These are phyloP conservation scores for Suhomyces maxii DNA, from an alignment of 1,139 yeast species.

Conservation along the genomic window DNA sequence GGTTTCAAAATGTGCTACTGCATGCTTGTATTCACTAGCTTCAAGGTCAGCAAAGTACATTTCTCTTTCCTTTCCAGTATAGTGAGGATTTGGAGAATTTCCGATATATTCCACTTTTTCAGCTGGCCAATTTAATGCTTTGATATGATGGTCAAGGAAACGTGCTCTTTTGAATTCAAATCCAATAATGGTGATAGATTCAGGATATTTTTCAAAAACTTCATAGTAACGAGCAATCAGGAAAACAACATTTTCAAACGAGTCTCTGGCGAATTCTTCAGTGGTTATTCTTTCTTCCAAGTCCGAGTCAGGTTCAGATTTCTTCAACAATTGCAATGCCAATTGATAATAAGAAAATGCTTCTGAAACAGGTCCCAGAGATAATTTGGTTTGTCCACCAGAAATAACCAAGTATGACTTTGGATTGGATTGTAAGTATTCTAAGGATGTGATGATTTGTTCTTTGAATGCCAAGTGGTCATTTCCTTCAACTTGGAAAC, in stretches of 20 bases:
- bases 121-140: conserved; percentile 44
- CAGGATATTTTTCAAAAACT: conserved; percentile 49
- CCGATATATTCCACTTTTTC: conserved; percentile 52
- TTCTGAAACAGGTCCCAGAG: conserved; percentile 59
- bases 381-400: conserved; percentile 70
- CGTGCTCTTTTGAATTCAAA: conserved; percentile 70
- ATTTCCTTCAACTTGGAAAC: conserved; percentile 67
- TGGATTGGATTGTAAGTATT: conserved; percentile 29
- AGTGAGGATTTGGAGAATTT: conserved; percentile 56
- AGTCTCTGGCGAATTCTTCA: conserved; percentile 79
- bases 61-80: conserved; percentile 18
- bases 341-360: conserved; percentile 55
- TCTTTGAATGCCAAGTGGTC: conserved; percentile 68
- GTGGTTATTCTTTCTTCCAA: conserved; percentile 31
- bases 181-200: conserved; percentile 58
- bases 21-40: conserved; percentile 52
- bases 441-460: conserved; percentile 50
- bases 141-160: conserved; percentile 57
- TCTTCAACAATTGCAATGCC: conserved; percentile 19
- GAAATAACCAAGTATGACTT: conserved; percentile 51
- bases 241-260: conserved; percentile 74
- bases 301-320: not conserved
- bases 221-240: conserved; percentile 60
- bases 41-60: conserved; percentile 45
- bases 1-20: conserved; percentile 51